Evolutionary conservation across 2,329 filamentous ascomycete genomes (phyloP), one percentile per base, ranked within the genome.

Genomic region (Chaetoscypha palmicola): DNA sequence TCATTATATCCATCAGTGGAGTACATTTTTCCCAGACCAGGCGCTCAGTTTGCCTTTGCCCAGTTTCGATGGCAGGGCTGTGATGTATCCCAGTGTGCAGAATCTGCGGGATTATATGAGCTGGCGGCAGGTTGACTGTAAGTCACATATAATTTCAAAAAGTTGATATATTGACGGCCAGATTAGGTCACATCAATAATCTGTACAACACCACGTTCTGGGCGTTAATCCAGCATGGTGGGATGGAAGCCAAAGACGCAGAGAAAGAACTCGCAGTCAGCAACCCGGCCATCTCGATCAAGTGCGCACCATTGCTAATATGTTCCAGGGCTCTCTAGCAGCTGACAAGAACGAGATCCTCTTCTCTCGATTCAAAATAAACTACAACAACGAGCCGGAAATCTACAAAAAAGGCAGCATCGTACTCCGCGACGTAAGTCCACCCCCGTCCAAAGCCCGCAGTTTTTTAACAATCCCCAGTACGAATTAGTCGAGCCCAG

Each of bases 191-290:
- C 62, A 94, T 98, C 57, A 98, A 98, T 65, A 98, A 98, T 59
- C 76, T 98, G 3, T 98, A 96, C 66, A 98, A 98, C 63, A 98
- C 92, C 0, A 87, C 88, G 0, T 97, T 97, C 64, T 98, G 92
- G 92, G 73, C 83, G 1, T 70, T 98, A 57, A 83, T 97, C 17
- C 79, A 87, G 51, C 70, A 79, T 37, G 90, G 86, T 2, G 85
- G 83, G 0, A 75, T 92, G 69, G 81, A 77, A 41, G 76, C 79
- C 22, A 83, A 81, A 39, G 83, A 87, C 46, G 92, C 92, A 0
- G 91, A 97, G 62, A 76, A 83, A 58, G 76, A 78, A 47, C 74
- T 98, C 34, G 81, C 86, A 56, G 85, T 86, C 62, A 53, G 70
- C 57, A n/a, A 21, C 8, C 24, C 2, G 16, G 5, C 21, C 1